Evolutionary conservation across 2,329 filamentous ascomycete genomes (phyloP).

Genomic region (Alternaria postmessia): DNA sequence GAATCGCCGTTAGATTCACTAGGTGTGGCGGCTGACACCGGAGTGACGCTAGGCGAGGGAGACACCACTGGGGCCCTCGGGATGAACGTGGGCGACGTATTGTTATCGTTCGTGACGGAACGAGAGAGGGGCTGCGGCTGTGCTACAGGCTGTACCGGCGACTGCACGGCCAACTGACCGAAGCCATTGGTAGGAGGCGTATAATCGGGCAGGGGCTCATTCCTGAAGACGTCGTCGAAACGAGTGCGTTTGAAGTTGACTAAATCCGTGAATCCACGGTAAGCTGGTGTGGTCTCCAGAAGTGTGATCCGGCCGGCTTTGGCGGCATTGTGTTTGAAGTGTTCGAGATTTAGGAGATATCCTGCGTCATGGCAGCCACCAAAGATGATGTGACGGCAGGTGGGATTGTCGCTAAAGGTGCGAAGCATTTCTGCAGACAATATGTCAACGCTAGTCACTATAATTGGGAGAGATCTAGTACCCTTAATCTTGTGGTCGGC

Average conservation of each 20-base stretch:
- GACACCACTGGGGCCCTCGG: slow-evolving; percentile 21
- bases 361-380: slow-evolving; percentile 59
- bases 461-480: slow-evolving; percentile 14
- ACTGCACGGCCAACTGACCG: slow-evolving; percentile 6
- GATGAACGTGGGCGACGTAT: slow-evolving; percentile 20
- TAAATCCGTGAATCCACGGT: slow-evolving; percentile 53
- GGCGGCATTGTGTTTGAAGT: slow-evolving; percentile 53
- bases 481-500: slow-evolving; percentile 59
- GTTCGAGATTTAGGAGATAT: slow-evolving; percentile 56
- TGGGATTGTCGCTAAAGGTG: slow-evolving; percentile 56
- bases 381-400: slow-evolving; percentile 59
- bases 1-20: slow-evolving; percentile 27
- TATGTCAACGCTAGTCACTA: slow-evolving; percentile 11
- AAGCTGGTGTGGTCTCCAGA: slow-evolving; percentile 55
- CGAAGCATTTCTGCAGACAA: slow-evolving; percentile 52
- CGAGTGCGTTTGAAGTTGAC: slow-evolving; percentile 50
- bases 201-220: slow-evolving; percentile 50
- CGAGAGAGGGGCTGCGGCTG: slow-evolving; percentile 27
- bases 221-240: slow-evolving; percentile 54
- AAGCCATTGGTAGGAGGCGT: slow-evolving; percentile 10
- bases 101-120: slow-evolving; percentile 24
- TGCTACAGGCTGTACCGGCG: slow-evolving; percentile 18
- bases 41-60: slow-evolving; percentile 31
- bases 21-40: slow-evolving; percentile 22
- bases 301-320: slow-evolving; percentile 54